Conservation (phyloP, 164 flowering plant genomes). For the Berberis vulgaris region DNA sequence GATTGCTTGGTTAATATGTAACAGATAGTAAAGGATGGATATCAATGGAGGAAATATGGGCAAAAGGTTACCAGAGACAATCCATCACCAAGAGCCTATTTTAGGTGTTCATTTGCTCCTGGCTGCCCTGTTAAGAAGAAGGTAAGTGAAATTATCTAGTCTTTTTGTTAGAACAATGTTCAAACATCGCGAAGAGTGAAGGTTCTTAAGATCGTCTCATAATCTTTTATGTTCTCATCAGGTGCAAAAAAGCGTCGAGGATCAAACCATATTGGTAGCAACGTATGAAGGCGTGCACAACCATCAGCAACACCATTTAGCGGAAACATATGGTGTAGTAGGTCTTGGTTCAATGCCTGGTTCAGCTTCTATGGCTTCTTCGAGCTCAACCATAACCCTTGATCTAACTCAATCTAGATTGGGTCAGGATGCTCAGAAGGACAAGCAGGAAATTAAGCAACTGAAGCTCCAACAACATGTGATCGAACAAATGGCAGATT, state of each 20-base stretch:
- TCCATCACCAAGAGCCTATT: conserved; percentile 76
- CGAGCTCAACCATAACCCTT: too few species aligned
- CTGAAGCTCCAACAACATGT: too few species aligned
- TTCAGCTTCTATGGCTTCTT: too few species aligned
- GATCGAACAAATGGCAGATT: too few species aligned
- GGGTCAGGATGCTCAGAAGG: too few species aligned
- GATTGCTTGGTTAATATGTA: too few species aligned
- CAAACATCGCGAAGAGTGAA: not conserved
- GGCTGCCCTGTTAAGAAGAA: conserved; percentile 77
- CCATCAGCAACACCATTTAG: conserved; percentile 39
- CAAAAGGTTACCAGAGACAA: conserved; percentile 74
- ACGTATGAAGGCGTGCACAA: conserved; percentile 76
- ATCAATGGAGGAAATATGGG: conserved; percentile 84
- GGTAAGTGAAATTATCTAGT: conserved; percentile 18
- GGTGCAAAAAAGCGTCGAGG: conserved; percentile 75
- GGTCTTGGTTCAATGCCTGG: too few species aligned
- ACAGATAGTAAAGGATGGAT: conserved; percentile 48
- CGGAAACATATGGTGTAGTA: too few species aligned
- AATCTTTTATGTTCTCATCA: conserved; percentile 4
- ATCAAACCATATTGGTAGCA: conserved; percentile 68
- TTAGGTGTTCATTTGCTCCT: conserved; percentile 66
- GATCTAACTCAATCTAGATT: too few species aligned
- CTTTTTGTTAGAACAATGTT: conserved; percentile 10
- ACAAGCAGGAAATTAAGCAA: too few species aligned
- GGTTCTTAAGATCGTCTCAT: conserved; percentile 2